phyloP scores from a whole-genome alignment of 805 yeast genomes.

The Candida nitratophila region DNA sequence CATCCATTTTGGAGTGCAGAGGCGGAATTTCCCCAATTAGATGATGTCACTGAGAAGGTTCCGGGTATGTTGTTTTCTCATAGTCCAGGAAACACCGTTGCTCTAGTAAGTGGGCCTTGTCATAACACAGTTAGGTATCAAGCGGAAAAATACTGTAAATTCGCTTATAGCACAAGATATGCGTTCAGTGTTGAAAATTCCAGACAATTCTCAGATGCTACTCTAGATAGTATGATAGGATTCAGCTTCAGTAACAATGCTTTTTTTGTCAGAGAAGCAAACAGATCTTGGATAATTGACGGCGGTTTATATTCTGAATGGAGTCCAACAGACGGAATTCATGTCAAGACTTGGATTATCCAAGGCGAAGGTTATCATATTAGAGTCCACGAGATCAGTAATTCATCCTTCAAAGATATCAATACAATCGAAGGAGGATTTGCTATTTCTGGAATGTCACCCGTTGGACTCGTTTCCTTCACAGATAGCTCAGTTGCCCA shows the following conservation, averaged over 20 bases:
- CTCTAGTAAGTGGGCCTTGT: conserved; percentile 1
- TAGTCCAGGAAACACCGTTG: not conserved
- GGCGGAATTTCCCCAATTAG: not conserved
- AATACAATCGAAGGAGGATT: conserved; percentile 1
- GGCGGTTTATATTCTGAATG: conserved; percentile 1
- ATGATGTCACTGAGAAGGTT: not conserved
- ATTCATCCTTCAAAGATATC: not conserved
- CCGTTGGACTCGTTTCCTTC: not conserved
- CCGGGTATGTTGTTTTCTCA: conserved; percentile 1
- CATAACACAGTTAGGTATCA: conserved; percentile 2
- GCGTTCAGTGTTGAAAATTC: conserved; percentile 2
- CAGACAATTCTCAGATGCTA: not conserved
- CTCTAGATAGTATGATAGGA: conserved; percentile 1
- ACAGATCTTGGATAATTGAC: not conserved
- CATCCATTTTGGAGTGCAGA: conserved; percentile 1
- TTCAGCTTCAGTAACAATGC: not conserved
- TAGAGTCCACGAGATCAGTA: not conserved
- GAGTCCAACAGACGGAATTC: not conserved
- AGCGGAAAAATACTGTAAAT: conserved; percentile 1
- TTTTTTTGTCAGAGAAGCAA: not conserved
- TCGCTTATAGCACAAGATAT: conserved; percentile 1
- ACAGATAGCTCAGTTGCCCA: not conserved
- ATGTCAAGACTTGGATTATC: conserved; percentile 1
- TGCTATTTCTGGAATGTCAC: not conserved
- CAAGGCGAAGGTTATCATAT: not conserved